Conservation (phyloP, 2,329 filamentous ascomycete genomes). For the Fusarium verrucosum region DNA sequence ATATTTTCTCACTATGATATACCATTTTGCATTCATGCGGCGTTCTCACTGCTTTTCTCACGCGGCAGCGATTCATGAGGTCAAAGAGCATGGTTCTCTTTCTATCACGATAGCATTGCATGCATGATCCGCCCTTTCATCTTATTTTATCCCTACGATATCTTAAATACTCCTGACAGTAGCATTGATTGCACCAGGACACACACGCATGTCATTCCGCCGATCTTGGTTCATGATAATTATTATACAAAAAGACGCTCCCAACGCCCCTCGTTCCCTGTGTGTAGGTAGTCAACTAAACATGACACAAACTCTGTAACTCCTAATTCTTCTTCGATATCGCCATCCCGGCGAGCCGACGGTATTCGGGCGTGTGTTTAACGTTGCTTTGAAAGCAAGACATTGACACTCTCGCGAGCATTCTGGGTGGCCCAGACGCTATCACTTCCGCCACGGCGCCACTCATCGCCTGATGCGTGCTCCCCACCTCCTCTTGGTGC, state of each 20-base stretch:
- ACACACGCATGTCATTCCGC: conserved; percentile 17
- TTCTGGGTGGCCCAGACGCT: conserved; percentile 67
- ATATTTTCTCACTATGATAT: conserved; percentile 9
- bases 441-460: conserved; percentile 67
- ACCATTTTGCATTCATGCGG: conserved; percentile 20
- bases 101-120: conserved; percentile 25
- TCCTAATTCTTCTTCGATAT: conserved; percentile 24
- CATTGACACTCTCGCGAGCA: conserved; percentile 70
- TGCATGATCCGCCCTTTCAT: conserved; percentile 18
- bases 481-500: conserved; percentile 70
- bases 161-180: conserved; percentile 13
- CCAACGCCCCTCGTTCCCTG: conserved; percentile 40
- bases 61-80: conserved; percentile 11
- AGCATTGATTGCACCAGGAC: conserved; percentile 15
- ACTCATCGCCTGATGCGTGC: conserved; percentile 69
- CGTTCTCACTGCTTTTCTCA: conserved; percentile 20
- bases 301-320: conserved; percentile 37
- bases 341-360: background rate
- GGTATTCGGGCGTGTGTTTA: conserved; percentile 25
- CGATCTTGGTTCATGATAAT: conserved; percentile 37
- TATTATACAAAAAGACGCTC: conserved; percentile 43
- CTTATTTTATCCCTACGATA: conserved; percentile 16
- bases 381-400: conserved; percentile 65
- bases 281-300: conserved; percentile 31
- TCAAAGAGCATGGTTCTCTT: conserved; percentile 18